Percentiles rank a stretch among this genome's conserved stretches.
These are phyloP conservation scores for Ascochyta lentis DNA, from an alignment of 2,329 filamentous ascomycete species.

Conservation along the genomic window DNA sequence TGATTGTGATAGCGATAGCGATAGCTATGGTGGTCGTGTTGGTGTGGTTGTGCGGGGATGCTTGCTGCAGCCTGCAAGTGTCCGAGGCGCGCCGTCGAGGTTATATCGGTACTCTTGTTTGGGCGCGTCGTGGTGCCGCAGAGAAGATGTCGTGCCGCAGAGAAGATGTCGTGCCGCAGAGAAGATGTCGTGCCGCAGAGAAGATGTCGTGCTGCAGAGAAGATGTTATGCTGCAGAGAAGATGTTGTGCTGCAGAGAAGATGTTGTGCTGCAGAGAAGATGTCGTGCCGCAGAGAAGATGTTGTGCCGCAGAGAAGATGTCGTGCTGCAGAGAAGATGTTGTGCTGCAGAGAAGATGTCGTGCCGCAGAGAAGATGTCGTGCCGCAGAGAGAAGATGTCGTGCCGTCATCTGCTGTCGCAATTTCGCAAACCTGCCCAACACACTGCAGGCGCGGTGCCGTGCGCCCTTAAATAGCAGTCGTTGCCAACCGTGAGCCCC, in stretches of 20 bases:
- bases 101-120: constrained; percentile 5
- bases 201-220: neutral
- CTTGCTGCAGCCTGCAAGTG: neutral
- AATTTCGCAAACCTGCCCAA: constrained; percentile 7
- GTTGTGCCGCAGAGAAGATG: neutral
- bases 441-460: constrained; percentile 3
- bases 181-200: neutral
- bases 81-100: neutral
- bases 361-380: neutral
- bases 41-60: neutral
- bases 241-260: neutral
- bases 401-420: constrained; percentile 5
- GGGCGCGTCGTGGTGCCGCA: neutral
- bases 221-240: neutral
- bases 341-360: neutral
- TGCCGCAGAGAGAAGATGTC: neutral
- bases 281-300: neutral
- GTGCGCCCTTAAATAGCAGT: constrained; percentile 6
- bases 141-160: too few relatives aligned
- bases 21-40: neutral
- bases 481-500: neutral
- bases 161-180: neutral
- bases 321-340: neutral
- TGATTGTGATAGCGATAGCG: neutral
- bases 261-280: neutral